phyloP scores from a whole-genome alignment of 495 filamentous ascomycete genomes.

The Massariosphaeria phaeospora region DNA sequence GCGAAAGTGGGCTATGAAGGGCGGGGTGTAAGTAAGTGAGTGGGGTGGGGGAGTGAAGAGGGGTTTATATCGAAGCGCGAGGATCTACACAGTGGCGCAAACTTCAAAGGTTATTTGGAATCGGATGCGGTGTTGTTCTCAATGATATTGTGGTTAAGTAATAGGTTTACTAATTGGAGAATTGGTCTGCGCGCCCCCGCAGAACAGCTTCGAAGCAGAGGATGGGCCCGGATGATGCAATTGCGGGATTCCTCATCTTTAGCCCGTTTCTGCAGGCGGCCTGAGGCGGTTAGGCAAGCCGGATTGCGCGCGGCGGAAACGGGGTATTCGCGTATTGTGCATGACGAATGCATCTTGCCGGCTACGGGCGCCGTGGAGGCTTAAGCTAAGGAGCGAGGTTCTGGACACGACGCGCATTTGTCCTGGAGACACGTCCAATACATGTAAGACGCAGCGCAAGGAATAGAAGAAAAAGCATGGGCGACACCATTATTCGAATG shows the following conservation, averaged over 20 bases:
- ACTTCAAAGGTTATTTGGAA: no score
- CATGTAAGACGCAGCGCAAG: no score
- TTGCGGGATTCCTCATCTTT: constrained; percentile 13
- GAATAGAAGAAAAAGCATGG: neutral
- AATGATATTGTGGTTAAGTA: no score
- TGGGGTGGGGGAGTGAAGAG: neutral
- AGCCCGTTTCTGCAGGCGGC: constrained; percentile 2
- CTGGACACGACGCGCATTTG: no score
- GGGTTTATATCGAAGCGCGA: neutral
- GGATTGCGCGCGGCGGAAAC: neutral
- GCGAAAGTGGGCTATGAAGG: neutral
- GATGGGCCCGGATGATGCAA: constrained; percentile 13
- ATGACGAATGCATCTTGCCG: constrained; percentile 13
- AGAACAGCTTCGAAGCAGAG: neutral
- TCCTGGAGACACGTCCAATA: no score
- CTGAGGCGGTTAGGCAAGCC: constrained; percentile 2
- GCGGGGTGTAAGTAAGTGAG: neutral
- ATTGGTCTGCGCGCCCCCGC: constrained; percentile 1
- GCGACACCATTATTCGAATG: no score
- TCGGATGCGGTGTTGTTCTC: no score
- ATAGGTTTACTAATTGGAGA: constrained; percentile 7
- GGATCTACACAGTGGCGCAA: no score
- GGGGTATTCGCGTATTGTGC: constrained; percentile 4
- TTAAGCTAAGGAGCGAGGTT: no score
- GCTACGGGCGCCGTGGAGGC: no score